Conservation (phyloP, 371 early-diverging fungal species). For the Rhizopus delemar region DNA sequence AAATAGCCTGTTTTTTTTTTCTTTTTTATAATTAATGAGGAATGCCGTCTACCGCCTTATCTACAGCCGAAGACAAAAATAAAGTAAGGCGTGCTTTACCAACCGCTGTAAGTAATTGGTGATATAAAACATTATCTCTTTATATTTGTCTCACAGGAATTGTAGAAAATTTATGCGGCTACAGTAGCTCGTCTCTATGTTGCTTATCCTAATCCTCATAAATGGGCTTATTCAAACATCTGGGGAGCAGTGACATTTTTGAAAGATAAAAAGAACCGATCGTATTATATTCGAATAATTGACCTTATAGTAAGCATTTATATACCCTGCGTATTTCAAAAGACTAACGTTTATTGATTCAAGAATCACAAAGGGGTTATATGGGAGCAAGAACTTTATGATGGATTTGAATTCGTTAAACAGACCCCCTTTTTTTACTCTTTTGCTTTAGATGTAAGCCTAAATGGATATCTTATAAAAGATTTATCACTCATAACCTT, state of each 20-base stretch:
- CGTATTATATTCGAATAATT: slow-evolving; percentile 76
- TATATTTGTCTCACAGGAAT: not conserved
- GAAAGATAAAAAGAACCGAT: slow-evolving; percentile 61
- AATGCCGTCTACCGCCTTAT: slow-evolving; percentile 52
- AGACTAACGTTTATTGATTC: not conserved
- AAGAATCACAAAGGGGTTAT: slow-evolving; percentile 61
- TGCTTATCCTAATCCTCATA: slow-evolving; percentile 70
- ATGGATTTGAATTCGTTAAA: slow-evolving; percentile 71
- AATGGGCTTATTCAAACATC: slow-evolving; percentile 77
- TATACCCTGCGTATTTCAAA: not conserved
- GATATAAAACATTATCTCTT: no score
- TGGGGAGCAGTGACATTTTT: slow-evolving; percentile 81
- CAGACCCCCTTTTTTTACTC: slow-evolving; percentile 86
- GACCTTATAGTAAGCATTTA: slow-evolving; percentile 63
- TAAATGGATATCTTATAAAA: not conserved
- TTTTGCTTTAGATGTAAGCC: slow-evolving; percentile 80
- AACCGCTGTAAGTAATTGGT: slow-evolving; percentile 37
- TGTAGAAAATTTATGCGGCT: slow-evolving; percentile 81
- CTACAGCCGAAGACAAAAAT: slow-evolving; percentile 53
- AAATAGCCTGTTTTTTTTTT: not conserved
- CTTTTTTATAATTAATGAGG: not conserved
- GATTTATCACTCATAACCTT: not conserved
- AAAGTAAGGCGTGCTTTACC: slow-evolving; percentile 51
- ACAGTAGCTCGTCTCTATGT: slow-evolving; percentile 86
- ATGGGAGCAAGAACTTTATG: slow-evolving; percentile 85